Evolutionary conservation across 306 rosid genomes (phyloP).

Genomic region (Psophocarpus tetragonolobus): DNA sequence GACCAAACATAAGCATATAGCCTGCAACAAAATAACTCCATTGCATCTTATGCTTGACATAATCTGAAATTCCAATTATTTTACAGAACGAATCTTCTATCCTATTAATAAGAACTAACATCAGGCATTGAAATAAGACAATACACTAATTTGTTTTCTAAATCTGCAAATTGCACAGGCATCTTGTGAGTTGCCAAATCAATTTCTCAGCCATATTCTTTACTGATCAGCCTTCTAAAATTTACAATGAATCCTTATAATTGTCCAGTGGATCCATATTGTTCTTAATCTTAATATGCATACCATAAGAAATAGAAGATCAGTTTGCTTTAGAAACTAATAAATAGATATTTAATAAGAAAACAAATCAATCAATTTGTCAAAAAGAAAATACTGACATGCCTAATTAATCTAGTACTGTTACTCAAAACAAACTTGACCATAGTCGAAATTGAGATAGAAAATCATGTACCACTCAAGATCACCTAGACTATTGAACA

Average conservation of each 20-base stretch:
- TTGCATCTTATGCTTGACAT: not conserved
- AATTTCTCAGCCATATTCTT: conserved; percentile 6
- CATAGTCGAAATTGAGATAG: not conserved
- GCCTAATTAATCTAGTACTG: not conserved
- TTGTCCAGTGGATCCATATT: not conserved
- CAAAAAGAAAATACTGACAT: not conserved
- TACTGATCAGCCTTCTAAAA: not conserved
- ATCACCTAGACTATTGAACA: not conserved
- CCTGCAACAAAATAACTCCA: not conserved
- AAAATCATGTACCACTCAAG: not conserved
- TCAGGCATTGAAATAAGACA: not conserved
- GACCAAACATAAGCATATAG: not conserved
- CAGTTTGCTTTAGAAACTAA: not conserved
- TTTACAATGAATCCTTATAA: not conserved
- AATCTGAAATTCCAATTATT: not conserved
- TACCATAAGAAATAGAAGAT: not conserved
- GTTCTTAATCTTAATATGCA: conserved; percentile 15
- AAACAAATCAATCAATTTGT: not conserved
- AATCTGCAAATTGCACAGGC: not conserved
- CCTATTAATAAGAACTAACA: not conserved
- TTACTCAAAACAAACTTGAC: not conserved
- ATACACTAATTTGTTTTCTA: not conserved
- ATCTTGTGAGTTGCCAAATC: not conserved
- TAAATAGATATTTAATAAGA: not conserved
- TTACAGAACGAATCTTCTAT: conserved; percentile 3